Conservation (phyloP, 2,329 filamentous ascomycete genomes). For the Tolypocladium pustulatum region DNA sequence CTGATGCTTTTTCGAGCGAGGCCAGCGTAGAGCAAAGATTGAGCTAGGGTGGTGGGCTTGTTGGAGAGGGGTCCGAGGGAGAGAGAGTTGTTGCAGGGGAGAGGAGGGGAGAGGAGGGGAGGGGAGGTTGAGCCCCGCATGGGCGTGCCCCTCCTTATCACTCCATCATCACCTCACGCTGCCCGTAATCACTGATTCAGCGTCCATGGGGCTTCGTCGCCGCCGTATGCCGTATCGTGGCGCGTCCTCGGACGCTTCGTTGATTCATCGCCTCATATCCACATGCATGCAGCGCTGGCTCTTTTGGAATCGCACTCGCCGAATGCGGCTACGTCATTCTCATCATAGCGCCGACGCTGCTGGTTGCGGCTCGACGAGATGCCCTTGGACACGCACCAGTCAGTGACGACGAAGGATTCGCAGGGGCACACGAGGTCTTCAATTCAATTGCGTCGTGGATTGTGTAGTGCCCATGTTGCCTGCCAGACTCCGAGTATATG, state of each 20-base stretch:
- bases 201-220: background rate
- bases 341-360: background rate
- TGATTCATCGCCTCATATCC: background rate
- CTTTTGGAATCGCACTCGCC: background rate
- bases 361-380: background rate
- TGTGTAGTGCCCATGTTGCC: constrained; percentile 2
- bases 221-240: background rate
- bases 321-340: background rate
- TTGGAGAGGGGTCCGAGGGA: too few species aligned
- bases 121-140: background rate
- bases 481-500: constrained; percentile 8
- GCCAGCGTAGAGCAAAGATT: background rate
- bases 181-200: background rate
- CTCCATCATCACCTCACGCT: background rate
- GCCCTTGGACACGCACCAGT: background rate
- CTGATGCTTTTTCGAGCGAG: background rate
- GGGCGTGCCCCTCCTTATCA: background rate
- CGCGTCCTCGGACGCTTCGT: too few species aligned
- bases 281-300: background rate
- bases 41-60: background rate
- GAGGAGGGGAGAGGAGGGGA: background rate
- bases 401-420: background rate
- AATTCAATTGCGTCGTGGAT: background rate
- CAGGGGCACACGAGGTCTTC: background rate
- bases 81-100: background rate